Evolutionary conservation across 163 green algal genomes (phyloP), one percentile per base, ranked within the genome.

Genomic region (Scenedesmus sp.): DNA sequence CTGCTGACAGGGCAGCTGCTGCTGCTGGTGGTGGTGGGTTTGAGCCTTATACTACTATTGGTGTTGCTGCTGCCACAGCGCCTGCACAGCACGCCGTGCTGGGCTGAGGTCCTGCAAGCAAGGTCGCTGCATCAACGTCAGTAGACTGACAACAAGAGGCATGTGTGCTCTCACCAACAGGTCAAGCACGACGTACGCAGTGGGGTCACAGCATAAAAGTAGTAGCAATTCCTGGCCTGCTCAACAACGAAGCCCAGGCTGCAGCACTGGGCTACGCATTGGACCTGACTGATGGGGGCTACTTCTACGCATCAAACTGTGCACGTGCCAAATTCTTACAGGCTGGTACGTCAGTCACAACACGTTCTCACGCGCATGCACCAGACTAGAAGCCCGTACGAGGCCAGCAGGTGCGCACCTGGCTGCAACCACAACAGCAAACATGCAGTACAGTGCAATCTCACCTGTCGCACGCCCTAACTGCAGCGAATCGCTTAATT

Each of bases 161-260:
- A 22, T 3, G 4, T 65, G 13, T 65, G 4, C 53, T 30, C 53
- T 22, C 53, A 65, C 3, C 53, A 22, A 65, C 53, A 26, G 53
- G 13, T 72, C 4, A 72, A 72, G 59, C 20, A 72, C 37, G 65
- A 18, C 3, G 65, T 30, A 76, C 40, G 65, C 65, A 76, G 30
- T 76, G 65, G 1, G 1, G 15, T 16, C 37, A 49, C 73, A 49
- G 73, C 73, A 83, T 35, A 35, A 35, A 35, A 44, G 49, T 76
- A 3, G 44, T 30, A 53, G 81, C 81, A 76, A 18, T 40, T 76
- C 65, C 65, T 76, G 65, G 40, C 73, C 37, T 49, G 35, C 73
- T 83, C 73, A 46, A 83, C 73, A 83, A 83, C 73, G 33, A 13
- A n/a, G 37, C 37, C 73, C 73, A 49, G 37, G 73, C 73, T 49